Evolutionary conservation across 306 rosid species (phyloP), one percentile per base, ranked within the genome.

Genomic region (Cicer cuneatum): DNA sequence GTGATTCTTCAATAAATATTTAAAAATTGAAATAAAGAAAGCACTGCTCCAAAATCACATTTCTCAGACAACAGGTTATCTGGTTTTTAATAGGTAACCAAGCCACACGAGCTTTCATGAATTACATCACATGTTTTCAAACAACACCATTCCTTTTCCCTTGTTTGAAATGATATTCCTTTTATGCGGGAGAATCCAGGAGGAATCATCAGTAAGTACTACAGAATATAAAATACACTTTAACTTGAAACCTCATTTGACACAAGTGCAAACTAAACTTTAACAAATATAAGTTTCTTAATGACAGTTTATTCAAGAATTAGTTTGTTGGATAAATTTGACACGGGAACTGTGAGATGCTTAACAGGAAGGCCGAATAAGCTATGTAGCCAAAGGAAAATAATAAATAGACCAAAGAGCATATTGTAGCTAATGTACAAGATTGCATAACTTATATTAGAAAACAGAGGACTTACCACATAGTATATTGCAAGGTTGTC

Each of bases 401-500:
- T 1, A 41, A 66, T 29, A 29, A 29, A 29, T 29, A 29, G 35
- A 29, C 56, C 29, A 18, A 43, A 54, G 40, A 62, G 60, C 21
- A n/a, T 29, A 15, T 38, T 10, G 65, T 40, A 65, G 45, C 24
- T 29, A 54, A 41, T 33, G 33, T 12, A 47, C 13, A 62, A 37
- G 15, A 41, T 56, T 6, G 43, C 59, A 64, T 29, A 43, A 7
- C 39, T 13, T 60, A 11, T n/a, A 58, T 8, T 8, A 70, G 24
- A 61, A 21, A 24, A 41, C 7, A 59, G 46, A 66, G 61, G 68
- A 68, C 87, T 85, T 62, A 88, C 96, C 85, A 90, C 89, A 38
- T 79, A 86, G 83, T 81, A 81, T 51, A 85, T 83, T 8, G 86
- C 76, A 57, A 90, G 88, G 73, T 88, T 86, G 70, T 90, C 96